Evolutionary conservation across 139 green algal genomes (phyloP), one percentile per base, ranked within the genome.

Genomic region (Chlorella ohadii): DNA sequence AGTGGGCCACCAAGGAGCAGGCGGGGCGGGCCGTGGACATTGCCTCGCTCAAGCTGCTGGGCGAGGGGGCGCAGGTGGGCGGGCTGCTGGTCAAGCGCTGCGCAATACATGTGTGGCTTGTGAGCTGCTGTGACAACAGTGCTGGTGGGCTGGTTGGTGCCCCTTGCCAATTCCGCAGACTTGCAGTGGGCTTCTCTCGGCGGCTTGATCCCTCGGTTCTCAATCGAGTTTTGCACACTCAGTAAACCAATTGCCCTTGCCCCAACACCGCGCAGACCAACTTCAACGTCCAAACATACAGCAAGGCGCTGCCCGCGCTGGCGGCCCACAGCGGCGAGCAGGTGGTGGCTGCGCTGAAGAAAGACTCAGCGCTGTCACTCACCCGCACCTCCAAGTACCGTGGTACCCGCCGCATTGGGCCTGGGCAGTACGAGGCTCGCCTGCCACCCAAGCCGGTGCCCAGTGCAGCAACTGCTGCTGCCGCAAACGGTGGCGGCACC

Each of bases 21-120:
- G 85, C 85, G 39, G 85, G 79, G 1, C 56, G 79, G 22, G 85
- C 85, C 33, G 64, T 68, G 63, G 85, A 89, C 72, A 56, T 89
- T 1, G 85, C 85, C 16, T 63, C 85, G 6, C n/a, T 89, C n/a
- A 86, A 83, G 61, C 19, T 88, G 27, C 31, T 74, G 15, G 85
- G 78, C 41, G 38, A 65, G 19, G 57, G 25, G 27, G 64, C 72
- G 47, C 70, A 79, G 67, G 63, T 83, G 27, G 27, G 63, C 51
- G 7, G 44, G 7, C 44, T 6, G 7, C n/a, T n/a, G n/a, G n/a
- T n/a, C n/a, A n/a, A n/a, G n/a, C n/a, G n/a, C n/a, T n/a, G n/a
- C n/a, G n/a, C n/a, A n/a, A n/a, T n/a, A n/a, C n/a, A n/a, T n/a
- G n/a, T n/a, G n/a, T n/a, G n/a, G n/a, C n/a, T n/a, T n/a, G n/a